Percentiles rank a stretch among this genome's conserved stretches.
These are phyloP conservation scores for Apophysomyces elegans DNA, from an alignment of 371 early-diverging fungal species.

Conservation along the genomic window DNA sequence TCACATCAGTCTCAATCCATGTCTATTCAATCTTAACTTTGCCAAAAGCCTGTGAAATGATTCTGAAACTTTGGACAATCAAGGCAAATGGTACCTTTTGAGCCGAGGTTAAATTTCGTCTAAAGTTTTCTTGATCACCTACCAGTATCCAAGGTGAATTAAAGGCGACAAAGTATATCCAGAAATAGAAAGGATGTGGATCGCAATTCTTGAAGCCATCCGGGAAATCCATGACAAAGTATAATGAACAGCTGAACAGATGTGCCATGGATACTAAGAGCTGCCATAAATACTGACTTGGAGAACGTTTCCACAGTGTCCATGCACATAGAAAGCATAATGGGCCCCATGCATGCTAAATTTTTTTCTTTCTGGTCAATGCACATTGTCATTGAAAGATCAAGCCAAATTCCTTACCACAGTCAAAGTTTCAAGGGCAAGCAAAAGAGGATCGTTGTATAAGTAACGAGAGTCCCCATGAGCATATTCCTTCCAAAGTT, in stretches of 20 bases:
- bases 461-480: slow-evolving; percentile 89
- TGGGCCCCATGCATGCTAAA: slow-evolving; percentile 79
- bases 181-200: slow-evolving; percentile 47
- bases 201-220: slow-evolving; percentile 35
- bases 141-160: slow-evolving; percentile 52
- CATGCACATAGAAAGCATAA: slow-evolving; percentile 70
- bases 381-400: no score
- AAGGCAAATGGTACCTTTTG: slow-evolving; percentile 8
- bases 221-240: slow-evolving; percentile 43
- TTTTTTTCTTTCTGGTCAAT: slow-evolving; percentile 7
- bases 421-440: slow-evolving; percentile 87
- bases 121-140: slow-evolving; percentile 9
- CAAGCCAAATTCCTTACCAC: slow-evolving; percentile 57
- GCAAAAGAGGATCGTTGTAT: slow-evolving; percentile 74
- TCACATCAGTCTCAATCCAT: not conserved
- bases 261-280: slow-evolving; percentile 59
- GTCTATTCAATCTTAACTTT: not conserved
- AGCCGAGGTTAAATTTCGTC: not conserved
- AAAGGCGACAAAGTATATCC: slow-evolving; percentile 47
- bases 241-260: slow-evolving; percentile 37
- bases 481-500: slow-evolving; percentile 94
- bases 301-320: slow-evolving; percentile 62
- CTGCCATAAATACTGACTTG: slow-evolving; percentile 72
- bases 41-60: slow-evolving; percentile 1
- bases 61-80: slow-evolving; percentile 8